Base-by-base conservation (phyloP, 2,329 filamentous ascomycete species). In the Ascochyta lentis region DNA sequence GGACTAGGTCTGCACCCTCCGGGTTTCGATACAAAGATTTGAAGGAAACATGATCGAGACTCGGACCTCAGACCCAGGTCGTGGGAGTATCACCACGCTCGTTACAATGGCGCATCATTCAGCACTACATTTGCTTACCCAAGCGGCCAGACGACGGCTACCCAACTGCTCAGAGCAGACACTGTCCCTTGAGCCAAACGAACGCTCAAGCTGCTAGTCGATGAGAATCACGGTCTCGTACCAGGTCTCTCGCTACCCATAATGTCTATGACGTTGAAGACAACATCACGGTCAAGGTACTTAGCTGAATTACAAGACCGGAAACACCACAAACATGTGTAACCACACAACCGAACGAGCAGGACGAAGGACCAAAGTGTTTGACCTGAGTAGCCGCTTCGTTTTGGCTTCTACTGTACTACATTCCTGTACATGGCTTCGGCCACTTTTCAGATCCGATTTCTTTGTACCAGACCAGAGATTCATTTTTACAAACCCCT, bases 1-100 rank as follows among this genome's bases (percentile, higher is more conserved):
- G 76, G 76, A 8, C 56, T 78, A 5, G 74, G 74, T 8, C 55
- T 77, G 13, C 74, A 78, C 41, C 76, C 76, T 26, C 73, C 73
- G 1, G 61, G 67, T 13, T 66, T 59, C 40, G 66, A 70, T 37
- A 59, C 61, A 19, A 75, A 69, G 49, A 60, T 74, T 38, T 73
- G 70, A 75, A 54, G 39, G 47, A 42, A 37, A 48, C 58, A 35
- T 35, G 49, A 56, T 41, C 40, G 31, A 12, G 27, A 12, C 8
- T 22, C 27, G 9, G 16, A 22, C n/a, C n/a, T 31, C 6, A 33
- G 29, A 6, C 15, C 15, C n/a, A 22, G 4, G 7, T 7, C 24
- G 3, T 24, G 12, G 35, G 16, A 45, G 12, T 22, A 43, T 19
- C 31, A 49, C 29, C 34, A 44, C 15, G 15, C 29, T 46, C 43